Base-by-base conservation (phyloP, 208 protist species). In the Phytomonas francai region DNA sequence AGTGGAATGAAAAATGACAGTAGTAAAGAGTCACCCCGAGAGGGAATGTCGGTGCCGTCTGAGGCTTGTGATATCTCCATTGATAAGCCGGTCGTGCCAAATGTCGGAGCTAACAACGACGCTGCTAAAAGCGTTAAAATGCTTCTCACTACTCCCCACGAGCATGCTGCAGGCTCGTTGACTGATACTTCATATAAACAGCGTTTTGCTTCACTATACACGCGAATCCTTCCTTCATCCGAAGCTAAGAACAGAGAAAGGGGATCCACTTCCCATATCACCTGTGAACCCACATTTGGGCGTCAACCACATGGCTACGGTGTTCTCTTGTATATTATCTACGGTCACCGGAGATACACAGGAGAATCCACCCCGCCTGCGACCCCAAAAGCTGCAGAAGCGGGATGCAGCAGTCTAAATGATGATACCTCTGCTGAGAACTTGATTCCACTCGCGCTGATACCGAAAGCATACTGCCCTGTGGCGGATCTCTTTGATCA, bases 291-390 rank as follows among this genome's bases (percentile, higher is more conserved):
- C 19, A 54, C 45, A 54, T 12, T 1, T 5, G 45, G 16, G 16
- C 16, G 11, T 0, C 45, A 54, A 25, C 45, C 16, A 2, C 74
- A 78, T 49, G 74, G 74, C 4, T 34, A 59, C 6, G 74, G 74
- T 14, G 74, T 78, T 28, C 73, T 78, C 69, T 69, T 67, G 30
- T 78, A 78, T 56, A 33, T 78, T 33, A 66, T 78, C 27, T 74
- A 74, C 42, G 65, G 68, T 30, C 70, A 73, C 61, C 69, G 69
- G 30, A 78, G 59, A 45, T 19, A 29, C 0, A 59, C 56, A 36
- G 66, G 70, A 56, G 63, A 22, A 54, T 36, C 51, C 3, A 34
- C 61, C 2, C 0, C 66, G 22, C 42, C 31, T 16, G 31, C 34
- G 7, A n/a, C 63, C 63, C 7, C 63, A 0, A 59, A 39, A 31